Conservation (phyloP, 1,284 basidiomycete species). For the Ceratorhiza oryzae-sativae region DNA sequence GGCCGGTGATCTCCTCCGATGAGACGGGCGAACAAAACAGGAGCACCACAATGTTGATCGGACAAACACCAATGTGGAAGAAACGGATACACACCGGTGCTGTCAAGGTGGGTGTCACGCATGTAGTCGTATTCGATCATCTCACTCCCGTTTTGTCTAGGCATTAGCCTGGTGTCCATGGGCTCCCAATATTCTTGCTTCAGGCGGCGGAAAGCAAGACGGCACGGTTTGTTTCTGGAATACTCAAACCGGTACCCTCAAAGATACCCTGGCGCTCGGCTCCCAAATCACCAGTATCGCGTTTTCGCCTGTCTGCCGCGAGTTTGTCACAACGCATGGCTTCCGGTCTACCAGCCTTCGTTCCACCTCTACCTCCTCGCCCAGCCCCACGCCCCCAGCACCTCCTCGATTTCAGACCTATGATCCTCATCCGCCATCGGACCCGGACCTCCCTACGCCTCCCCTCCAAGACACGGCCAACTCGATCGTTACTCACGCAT, state of each 20-base stretch:
- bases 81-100: slow-evolving; percentile 94
- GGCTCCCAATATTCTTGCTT: slow-evolving; percentile 61
- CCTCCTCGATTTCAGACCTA: slow-evolving; percentile 27
- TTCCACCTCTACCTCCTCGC: slow-evolving; percentile 43
- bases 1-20: slow-evolving; percentile 38
- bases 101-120: slow-evolving; percentile 65
- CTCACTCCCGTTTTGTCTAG: slow-evolving; percentile 47
- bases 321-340: slow-evolving; percentile 64
- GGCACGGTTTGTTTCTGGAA: slow-evolving; percentile 61
- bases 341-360: slow-evolving; percentile 49
- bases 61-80: slow-evolving; percentile 63
- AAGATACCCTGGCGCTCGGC: slow-evolving; percentile 54
- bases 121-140: neutral
- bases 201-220: slow-evolving; percentile 62
- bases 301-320: slow-evolving; percentile 61
- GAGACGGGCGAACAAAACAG: neutral
- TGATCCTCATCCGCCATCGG: slow-evolving; percentile 10
- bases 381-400: slow-evolving; percentile 45
- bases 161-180: slow-evolving; percentile 67
- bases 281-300: slow-evolving; percentile 63
- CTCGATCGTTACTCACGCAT: slow-evolving; percentile 64
- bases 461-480: slow-evolving; percentile 48
- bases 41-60: slow-evolving; percentile 62
- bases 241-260: slow-evolving; percentile 55
- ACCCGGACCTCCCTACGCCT: neutral